These are phyloP conservation scores for Spathaspora hagerdaliae DNA, from an alignment of 805 yeast species.

Conservation along the genomic window DNA sequence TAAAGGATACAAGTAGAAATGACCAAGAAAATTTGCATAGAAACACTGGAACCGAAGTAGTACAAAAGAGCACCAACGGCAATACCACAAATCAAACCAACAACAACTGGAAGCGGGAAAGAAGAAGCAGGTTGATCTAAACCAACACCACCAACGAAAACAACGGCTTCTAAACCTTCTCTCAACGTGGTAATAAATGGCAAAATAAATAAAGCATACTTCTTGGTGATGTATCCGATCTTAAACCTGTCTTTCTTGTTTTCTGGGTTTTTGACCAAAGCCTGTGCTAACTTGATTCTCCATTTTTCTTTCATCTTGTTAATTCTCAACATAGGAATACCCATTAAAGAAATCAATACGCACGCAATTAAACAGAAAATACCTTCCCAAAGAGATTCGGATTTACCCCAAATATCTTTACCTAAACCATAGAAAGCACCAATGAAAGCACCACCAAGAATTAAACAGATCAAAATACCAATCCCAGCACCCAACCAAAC, in stretches of 20 bases:
- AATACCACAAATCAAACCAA: slow-evolving; percentile 76
- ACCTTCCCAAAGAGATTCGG: slow-evolving; percentile 96
- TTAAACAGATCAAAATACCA: slow-evolving; percentile 74
- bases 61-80: slow-evolving; percentile 64
- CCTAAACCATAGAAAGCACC: slow-evolving; percentile 82
- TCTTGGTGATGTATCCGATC: slow-evolving; percentile 34
- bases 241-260: slow-evolving; percentile 24
- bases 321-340: slow-evolving; percentile 88
- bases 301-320: slow-evolving; percentile 94
- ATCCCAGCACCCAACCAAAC: slow-evolving; percentile 75
- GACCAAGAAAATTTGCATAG: slow-evolving; percentile 79
- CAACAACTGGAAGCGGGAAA: slow-evolving; percentile 86
- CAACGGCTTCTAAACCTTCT: slow-evolving; percentile 95
- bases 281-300: slow-evolving; percentile 86
- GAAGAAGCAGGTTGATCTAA: slow-evolving; percentile 44
- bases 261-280: slow-evolving; percentile 58
- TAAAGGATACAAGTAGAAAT: slow-evolving; percentile 83
- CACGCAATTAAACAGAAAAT: slow-evolving; percentile 84
- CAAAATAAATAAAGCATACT: slow-evolving; percentile 79
- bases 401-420: slow-evolving; percentile 75
- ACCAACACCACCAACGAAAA: slow-evolving; percentile 95
- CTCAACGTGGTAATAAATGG: slow-evolving; percentile 88
- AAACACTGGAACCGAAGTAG: slow-evolving; percentile 72
- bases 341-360: slow-evolving; percentile 82
- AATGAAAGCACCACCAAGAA: slow-evolving; percentile 84